Evolutionary conservation across 2,329 filamentous ascomycete genomes (phyloP), one percentile per base, ranked within the genome.

Genomic region (Aspergillus floridensis): DNA sequence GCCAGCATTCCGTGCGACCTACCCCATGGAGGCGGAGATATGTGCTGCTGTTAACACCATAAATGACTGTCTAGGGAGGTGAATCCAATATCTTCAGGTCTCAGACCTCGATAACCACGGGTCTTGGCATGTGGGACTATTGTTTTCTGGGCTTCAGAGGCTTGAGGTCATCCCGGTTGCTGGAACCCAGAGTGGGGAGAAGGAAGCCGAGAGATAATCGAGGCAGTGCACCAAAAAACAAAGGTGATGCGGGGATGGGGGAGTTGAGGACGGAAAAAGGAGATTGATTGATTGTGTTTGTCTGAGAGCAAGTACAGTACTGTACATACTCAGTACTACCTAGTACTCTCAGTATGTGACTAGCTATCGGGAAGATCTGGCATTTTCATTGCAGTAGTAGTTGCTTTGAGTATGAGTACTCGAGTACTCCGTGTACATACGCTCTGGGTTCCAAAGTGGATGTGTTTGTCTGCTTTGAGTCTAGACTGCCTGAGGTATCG

Each of bases 141-240:
- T 47, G 52, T 49, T 46, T 56, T 32, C 49, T 59, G 44, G 56
- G 22, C 58, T 46, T 55, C 56, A 57, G 58, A 56, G 56, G 60
- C 56, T 59, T 24, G 7, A 53, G 53, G 26, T 6, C 22, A 60
- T 57, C 62, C 62, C n/a, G 62, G 62, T 64, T 56, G 57, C 62
- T 63, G 62, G 62, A 59, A 64, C 58, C 26, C 31, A 26, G 35
- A 53, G 53, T 46, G 32, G 56, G 22, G 48, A 44, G 24, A 44
- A 14, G 31, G n/a, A 24, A 53, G 38, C 6, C 38, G 38, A 44
- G 14, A 19, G 16, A 3, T 7, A 19, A 16, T 44, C 38, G 38
- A 19, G 38, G 38, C n/a, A 19, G 38, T 44, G 38, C 38, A 19
- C 7, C 8, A 3, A 41, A 19, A 41, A n/a, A 3, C 3, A n/a